Evolutionary conservation across 2,329 filamentous ascomycete species (phyloP).

Genomic region (Fusarium nanum): DNA sequence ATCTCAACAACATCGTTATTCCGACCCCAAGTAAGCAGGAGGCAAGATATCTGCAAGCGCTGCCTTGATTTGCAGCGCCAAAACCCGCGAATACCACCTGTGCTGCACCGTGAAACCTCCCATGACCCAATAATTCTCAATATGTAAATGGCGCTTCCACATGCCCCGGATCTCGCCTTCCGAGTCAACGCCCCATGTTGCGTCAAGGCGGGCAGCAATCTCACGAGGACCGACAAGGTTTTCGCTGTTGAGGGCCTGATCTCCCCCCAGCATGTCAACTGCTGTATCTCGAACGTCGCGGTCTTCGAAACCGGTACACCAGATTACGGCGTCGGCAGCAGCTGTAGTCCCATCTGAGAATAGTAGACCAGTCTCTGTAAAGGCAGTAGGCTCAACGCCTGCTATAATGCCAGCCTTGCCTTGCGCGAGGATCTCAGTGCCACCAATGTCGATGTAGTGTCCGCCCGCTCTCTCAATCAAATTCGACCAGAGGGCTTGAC

Average conservation of each 20-base stretch:
- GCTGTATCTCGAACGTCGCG: conserved; percentile 3
- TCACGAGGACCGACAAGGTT: not conserved
- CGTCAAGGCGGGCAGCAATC: conserved; percentile 10
- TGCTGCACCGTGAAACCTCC: conserved; percentile 33
- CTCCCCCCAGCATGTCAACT: conserved; percentile 5
- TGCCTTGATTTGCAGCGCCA: conserved; percentile 37
- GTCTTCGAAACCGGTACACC: conserved; percentile 32
- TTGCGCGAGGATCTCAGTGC: conserved; percentile 2
- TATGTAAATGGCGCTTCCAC: conserved; percentile 31
- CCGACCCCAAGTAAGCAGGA: conserved; percentile 16
- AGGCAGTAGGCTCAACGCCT: conserved; percentile 7
- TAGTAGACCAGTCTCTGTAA: not conserved
- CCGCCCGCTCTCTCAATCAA: conserved; percentile 22
- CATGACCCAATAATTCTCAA: conserved; percentile 37
- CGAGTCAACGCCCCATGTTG: conserved; percentile 29
- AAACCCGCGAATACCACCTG: conserved; percentile 27
- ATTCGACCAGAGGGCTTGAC: conserved; percentile 10
- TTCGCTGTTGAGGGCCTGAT: accelerated
- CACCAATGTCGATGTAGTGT: conserved; percentile 29
- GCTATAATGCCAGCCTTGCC: conserved; percentile 20
- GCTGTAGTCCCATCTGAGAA: conserved; percentile 23
- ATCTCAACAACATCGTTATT: not conserved
- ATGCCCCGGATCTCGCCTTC: conserved; percentile 37
- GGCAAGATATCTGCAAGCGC: conserved; percentile 24
- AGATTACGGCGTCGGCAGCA: conserved; percentile 19